These are phyloP conservation scores for Hortaea werneckii DNA, from an alignment of 2,329 filamentous ascomycete species.

Conservation along the genomic window DNA sequence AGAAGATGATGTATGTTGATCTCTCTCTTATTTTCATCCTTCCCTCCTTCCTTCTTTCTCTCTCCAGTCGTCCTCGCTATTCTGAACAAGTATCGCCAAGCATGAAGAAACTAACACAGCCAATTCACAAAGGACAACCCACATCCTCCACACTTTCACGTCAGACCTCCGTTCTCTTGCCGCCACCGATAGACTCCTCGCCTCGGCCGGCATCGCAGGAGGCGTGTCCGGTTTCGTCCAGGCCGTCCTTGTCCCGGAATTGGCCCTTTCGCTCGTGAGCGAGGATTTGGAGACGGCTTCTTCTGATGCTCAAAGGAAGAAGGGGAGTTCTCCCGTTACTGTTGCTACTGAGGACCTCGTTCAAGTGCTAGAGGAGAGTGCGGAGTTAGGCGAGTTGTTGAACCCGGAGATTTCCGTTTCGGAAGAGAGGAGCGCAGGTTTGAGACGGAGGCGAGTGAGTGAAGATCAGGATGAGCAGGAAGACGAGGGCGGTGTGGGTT, in stretches of 20 bases:
- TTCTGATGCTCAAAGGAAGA: conserved; percentile 22
- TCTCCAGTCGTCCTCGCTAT: too few relatives aligned
- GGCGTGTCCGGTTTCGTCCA: conserved; percentile 28
- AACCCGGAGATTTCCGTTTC: not conserved
- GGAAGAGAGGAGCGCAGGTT: not conserved
- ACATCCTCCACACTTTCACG: conserved; percentile 21
- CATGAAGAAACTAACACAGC: too few relatives aligned
- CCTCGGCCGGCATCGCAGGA: conserved; percentile 21
- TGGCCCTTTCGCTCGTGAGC: conserved; percentile 25
- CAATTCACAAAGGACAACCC: conserved; percentile 17
- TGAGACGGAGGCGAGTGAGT: too few relatives aligned
- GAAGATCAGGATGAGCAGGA: too few relatives aligned
- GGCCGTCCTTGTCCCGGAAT: conserved; percentile 27
- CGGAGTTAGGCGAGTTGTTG: conserved; percentile 1
- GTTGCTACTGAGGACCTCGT: not conserved
- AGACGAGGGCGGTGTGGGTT: too few relatives aligned
- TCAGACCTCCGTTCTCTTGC: conserved; percentile 20
- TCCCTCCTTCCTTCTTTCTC: too few relatives aligned
- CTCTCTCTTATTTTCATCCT: not conserved
- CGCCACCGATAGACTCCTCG: conserved; percentile 21
- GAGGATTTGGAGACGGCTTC: conserved; percentile 20
- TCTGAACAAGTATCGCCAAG: not conserved
- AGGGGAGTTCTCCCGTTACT: conserved; percentile 6
- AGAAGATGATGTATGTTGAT: conserved; percentile 25
- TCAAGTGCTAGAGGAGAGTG: conserved; percentile 5